Evolutionary conservation across 2,329 filamentous ascomycete genomes (phyloP).

Genomic region (Camillea tinctor): DNA sequence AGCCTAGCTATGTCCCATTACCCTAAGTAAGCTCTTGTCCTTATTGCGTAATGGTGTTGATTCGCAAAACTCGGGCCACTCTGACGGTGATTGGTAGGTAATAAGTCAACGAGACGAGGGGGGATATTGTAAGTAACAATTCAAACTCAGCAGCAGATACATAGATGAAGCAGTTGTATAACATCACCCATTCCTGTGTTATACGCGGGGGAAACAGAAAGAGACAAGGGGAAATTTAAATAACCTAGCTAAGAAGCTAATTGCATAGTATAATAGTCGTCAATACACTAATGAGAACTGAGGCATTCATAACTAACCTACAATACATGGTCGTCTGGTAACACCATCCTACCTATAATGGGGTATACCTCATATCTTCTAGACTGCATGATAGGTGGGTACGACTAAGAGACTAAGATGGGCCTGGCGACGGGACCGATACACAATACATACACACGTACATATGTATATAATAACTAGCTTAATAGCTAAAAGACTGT

Average conservation of each 20-base stretch:
- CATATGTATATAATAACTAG: neutral
- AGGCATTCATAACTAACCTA: neutral
- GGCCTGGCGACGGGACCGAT: neutral
- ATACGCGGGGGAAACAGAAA: neutral
- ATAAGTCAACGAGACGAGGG: too few species aligned
- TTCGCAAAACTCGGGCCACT: neutral
- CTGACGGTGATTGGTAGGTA: neutral
- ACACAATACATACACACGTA: neutral
- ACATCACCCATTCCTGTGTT: neutral
- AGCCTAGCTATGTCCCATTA: neutral
- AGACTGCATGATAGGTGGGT: neutral
- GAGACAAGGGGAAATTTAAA: too few species aligned
- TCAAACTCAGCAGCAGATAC: too few species aligned
- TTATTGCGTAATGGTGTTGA: neutral
- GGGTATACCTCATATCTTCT: neutral
- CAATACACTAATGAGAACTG: neutral
- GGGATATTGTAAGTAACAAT: too few species aligned
- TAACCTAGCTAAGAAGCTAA: too few species aligned
- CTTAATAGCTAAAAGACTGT: neutral
- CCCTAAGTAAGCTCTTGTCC: neutral
- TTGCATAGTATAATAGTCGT: too few species aligned
- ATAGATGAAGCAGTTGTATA: too few species aligned
- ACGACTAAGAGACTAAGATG: neutral
- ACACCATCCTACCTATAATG: neutral
- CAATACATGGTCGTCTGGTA: neutral